Evolutionary conservation across 768 basidiomycete species (phyloP), one percentile per base, ranked within the genome.

Genomic region (Rhodotorula diobovata): DNA sequence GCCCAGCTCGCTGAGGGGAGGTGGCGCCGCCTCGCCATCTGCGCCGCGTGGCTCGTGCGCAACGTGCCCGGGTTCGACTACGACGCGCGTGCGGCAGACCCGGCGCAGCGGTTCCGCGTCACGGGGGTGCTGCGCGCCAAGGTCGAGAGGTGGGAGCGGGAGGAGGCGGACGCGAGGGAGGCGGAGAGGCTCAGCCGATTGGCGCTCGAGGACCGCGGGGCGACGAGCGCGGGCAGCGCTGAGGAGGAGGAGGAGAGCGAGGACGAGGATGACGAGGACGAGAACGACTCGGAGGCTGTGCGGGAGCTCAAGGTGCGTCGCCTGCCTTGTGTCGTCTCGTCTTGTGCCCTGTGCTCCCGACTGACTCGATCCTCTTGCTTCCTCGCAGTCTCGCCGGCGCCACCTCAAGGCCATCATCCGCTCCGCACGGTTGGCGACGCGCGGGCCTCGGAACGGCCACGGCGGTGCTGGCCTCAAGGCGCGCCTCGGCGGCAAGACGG

Each of bases 1-100:
- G 78, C 78, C 14, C 82, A 85, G 70, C 83, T 85, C 1, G 81
- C 83, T 32, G 82, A 66, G 21, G 62, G 83, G 68, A 84, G 94
- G 21, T 95, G 90, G 91, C 86, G 86, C 56, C 84, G 95, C 53
- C 83, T 91, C 41, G 83, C 86, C 10, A 86, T 93, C 64, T 85
- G 86, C 62, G 88, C 85, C 0, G 85, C 90, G 35, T 85, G 86
- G 39, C 81, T 97, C 69, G 85, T 87, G 15, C 84, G 84, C 56
- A 80, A 84, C 58, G 90, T 95, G 20, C 86, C 89, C 60, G 95
- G 95, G 0, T 87, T 97, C 77, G 67, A 77, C 48, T 65, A 91
- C 85, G 70, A 74, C 16, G 23, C 53, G 41, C 70, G 75, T n/a
- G 65, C 73, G 39, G n/a, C 37, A 39, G 84, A 85, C 51, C 81